These are phyloP conservation scores for Xylariaceae sp. DNA, from an alignment of 2,329 filamentous ascomycete genomes.

Conservation along the genomic window DNA sequence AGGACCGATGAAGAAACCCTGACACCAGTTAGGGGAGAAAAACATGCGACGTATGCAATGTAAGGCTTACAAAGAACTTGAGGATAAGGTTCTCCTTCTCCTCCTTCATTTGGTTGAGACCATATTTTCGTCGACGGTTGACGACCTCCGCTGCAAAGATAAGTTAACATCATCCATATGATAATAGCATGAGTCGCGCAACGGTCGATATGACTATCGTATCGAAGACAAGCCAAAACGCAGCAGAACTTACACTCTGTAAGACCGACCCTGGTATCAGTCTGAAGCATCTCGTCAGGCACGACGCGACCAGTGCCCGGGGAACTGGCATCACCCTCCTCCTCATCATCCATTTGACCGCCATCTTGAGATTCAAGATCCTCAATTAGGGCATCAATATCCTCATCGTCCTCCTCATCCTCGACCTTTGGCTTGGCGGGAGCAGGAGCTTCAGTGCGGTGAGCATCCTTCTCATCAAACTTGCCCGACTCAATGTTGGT, in stretches of 20 bases:
- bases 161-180: not conserved
- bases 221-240: slow-evolving; percentile 54
- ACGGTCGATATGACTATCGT: slow-evolving; percentile 35
- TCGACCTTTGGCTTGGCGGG: slow-evolving; percentile 45
- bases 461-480: slow-evolving; percentile 65
- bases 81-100: slow-evolving; percentile 83
- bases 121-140: slow-evolving; percentile 64
- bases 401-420: slow-evolving; percentile 74
- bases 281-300: slow-evolving; percentile 75
- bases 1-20: slow-evolving; percentile 79
- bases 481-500: slow-evolving; percentile 66
- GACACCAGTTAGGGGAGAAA: not conserved
- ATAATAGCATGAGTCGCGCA: not conserved
- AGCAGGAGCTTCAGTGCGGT: slow-evolving; percentile 38
- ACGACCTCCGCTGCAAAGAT: slow-evolving; percentile 32
- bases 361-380: slow-evolving; percentile 84
- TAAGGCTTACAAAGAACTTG: slow-evolving; percentile 64
- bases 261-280: slow-evolving; percentile 72
- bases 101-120: slow-evolving; percentile 88
- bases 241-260: slow-evolving; percentile 68
- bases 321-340: slow-evolving; percentile 56
- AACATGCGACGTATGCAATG: slow-evolving; percentile 28
- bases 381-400: slow-evolving; percentile 85
- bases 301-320: slow-evolving; percentile 59
- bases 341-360: slow-evolving; percentile 64